Evolutionary conservation across 1,139 yeast species (phyloP), one percentile per base, ranked within the genome.

Genomic region (Hyphopichia fennica): DNA sequence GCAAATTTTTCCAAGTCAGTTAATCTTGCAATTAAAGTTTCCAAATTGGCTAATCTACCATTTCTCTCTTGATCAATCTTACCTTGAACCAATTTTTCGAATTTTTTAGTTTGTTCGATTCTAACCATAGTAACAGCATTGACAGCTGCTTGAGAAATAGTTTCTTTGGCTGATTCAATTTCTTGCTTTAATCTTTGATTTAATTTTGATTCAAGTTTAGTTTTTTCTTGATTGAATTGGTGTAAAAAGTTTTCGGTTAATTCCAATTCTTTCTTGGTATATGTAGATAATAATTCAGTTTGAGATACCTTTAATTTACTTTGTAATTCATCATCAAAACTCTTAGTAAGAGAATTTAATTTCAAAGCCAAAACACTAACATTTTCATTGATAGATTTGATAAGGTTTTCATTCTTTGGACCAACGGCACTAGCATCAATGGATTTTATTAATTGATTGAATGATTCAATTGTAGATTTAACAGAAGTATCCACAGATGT

Each of bases 31-130:
- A 79, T 70, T 44, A 95, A 73, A 46, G 79, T 78, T 27, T 77
- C 75, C 54, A 93, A 75, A 56, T 84, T 77, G 40, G 87, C 78
- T 53, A 90, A 78, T 59, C 95, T 84, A 29, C 91, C 90, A 45
- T 82, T 73, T 64, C 98, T 84, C 71, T 93, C 99, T 27, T 69
- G 57, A 53, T 89, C 95, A 40, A 95, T 78, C 49, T 78, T 80
- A 38, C 80, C 77, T 39, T 77, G 65, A 44, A 93, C 72, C 47
- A 83, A 73, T 48, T 77, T 69, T 50, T 86, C 83, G 62, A 89
- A 85, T 56, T 82, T 82, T 53, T 82, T 78, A 45, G 90, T 81
- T 54, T 87, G 86, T 51, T 82, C 84, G 45, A 84, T 72, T 56
- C 89, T 82, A 45, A 86, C 81, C 60, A 87, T 75, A 22, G 83